phyloP scores from a whole-genome alignment of 2,329 filamentous ascomycete genomes.

The Nemania sp. region DNA sequence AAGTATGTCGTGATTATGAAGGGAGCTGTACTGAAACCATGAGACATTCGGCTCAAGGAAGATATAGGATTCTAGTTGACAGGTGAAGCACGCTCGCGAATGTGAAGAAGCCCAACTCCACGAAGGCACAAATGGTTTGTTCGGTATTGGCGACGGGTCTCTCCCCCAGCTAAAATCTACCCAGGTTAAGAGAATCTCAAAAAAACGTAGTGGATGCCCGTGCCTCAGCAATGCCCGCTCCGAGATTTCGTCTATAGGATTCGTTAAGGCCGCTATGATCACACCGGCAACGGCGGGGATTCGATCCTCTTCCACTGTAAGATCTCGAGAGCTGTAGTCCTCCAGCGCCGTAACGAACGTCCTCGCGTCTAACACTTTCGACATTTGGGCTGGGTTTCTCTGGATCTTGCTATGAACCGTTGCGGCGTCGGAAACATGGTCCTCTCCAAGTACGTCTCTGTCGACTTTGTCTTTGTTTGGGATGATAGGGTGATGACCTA shows the following conservation, averaged over 20 bases:
- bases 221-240: conserved; percentile 16
- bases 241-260: background rate
- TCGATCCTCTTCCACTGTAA: conserved; percentile 22
- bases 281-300: conserved; percentile 17
- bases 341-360: background rate
- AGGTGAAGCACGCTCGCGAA: background rate
- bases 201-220: conserved; percentile 26
- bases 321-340: conserved; percentile 6
- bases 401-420: background rate
- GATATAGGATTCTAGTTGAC: background rate
- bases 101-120: conserved; percentile 29
- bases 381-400: background rate
- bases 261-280: background rate
- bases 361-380: background rate
- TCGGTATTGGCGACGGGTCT: background rate
- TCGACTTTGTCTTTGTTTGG: background rate
- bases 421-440: background rate
- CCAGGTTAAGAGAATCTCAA: conserved; percentile 24
- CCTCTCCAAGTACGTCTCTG: background rate
- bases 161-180: background rate
- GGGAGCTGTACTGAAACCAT: conserved; percentile 5
- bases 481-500: background rate
- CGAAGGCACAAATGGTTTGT: conserved; percentile 16
- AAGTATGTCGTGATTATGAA: conserved; percentile 24
- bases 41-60: too few species aligned